phyloP scores from a whole-genome alignment of 192 early-diverging fungal genomes.

The Linnemannia schmuckeri region DNA sequence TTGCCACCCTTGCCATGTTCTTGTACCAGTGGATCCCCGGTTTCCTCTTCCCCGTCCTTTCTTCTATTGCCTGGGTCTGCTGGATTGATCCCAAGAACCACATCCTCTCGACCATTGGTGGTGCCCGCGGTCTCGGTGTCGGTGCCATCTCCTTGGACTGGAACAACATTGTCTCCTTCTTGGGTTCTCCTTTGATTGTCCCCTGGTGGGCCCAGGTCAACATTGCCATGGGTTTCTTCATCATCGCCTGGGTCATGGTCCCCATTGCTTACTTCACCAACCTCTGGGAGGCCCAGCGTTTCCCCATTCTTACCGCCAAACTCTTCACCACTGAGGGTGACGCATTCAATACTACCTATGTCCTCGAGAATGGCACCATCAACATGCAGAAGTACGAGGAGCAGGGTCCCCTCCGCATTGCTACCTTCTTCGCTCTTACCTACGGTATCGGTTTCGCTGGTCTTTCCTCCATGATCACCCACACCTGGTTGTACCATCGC shows the following conservation, averaged over 20 bases:
- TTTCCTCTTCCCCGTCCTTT: conserved; percentile 59
- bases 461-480: no score
- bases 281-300: conserved; percentile 63
- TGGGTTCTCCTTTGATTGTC: conserved; percentile 53
- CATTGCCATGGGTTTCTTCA: conserved; percentile 69
- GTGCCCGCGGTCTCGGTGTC: conserved; percentile 77
- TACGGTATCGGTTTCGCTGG: conserved; percentile 68
- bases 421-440: conserved; percentile 64
- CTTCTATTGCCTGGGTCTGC: conserved; percentile 53
- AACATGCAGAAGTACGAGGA: conserved; percentile 57
- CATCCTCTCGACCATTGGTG: conserved; percentile 52
- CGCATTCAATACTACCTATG: conserved; percentile 30
- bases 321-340: conserved; percentile 55
- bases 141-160: conserved; percentile 82
- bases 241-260: conserved; percentile 77
- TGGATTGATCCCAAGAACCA: conserved; percentile 40
- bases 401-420: conserved; percentile 65
- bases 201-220: conserved; percentile 75
- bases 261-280: conserved; percentile 78
- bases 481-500: no score
- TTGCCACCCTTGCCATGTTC: conserved; percentile 61
- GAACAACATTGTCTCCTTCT: conserved; percentile 61
- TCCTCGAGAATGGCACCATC: conserved; percentile 52
- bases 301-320: conserved; percentile 55
- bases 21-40: conserved; percentile 64